Conservation (phyloP, 768 basidiomycete species). For the Cystofilobasidium macerans region DNA sequence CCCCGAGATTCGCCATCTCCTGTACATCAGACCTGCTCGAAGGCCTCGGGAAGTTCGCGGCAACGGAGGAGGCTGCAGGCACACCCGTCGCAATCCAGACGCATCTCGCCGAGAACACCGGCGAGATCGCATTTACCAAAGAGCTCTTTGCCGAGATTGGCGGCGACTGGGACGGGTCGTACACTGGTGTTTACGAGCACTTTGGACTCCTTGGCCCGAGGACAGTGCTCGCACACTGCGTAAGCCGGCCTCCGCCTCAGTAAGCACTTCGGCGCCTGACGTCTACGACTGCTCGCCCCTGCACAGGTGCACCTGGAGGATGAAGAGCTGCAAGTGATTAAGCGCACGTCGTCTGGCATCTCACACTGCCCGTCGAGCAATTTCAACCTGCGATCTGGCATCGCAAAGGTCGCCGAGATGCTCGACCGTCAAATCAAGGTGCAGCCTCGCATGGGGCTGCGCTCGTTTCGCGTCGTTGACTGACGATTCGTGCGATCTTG, state of each 20-base stretch:
- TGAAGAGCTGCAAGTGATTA: constrained; percentile 62
- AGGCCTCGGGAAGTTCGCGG: constrained; percentile 53
- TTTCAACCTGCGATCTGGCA: constrained; percentile 76
- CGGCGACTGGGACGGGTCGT: constrained; percentile 20
- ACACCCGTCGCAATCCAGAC: constrained; percentile 72
- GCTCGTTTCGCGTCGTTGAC: neutral
- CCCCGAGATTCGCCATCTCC: constrained; percentile 91
- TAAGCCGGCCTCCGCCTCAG: constrained; percentile 33
- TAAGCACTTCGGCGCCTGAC: neutral
- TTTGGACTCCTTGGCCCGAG: constrained; percentile 62
- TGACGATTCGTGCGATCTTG: neutral
- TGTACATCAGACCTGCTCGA: constrained; percentile 62
- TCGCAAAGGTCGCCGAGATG: constrained; percentile 64
- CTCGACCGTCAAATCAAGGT: constrained; percentile 82
- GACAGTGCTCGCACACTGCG: constrained; percentile 79
- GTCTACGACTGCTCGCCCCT: no score
- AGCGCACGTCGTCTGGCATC: constrained; percentile 55
- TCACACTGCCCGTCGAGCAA: constrained; percentile 84
- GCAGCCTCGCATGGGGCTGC: constrained; percentile 22
- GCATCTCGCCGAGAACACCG: constrained; percentile 73
- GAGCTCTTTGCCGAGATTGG: constrained; percentile 42
- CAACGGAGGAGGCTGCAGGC: constrained; percentile 41
- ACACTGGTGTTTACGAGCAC: constrained; percentile 55
- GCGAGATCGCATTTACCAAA: constrained; percentile 58
- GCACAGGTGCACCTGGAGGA: constrained; percentile 49